These are phyloP conservation scores for Macrolepiota albuminosa DNA, from an alignment of 768 basidiomycete species.

Conservation along the genomic window DNA sequence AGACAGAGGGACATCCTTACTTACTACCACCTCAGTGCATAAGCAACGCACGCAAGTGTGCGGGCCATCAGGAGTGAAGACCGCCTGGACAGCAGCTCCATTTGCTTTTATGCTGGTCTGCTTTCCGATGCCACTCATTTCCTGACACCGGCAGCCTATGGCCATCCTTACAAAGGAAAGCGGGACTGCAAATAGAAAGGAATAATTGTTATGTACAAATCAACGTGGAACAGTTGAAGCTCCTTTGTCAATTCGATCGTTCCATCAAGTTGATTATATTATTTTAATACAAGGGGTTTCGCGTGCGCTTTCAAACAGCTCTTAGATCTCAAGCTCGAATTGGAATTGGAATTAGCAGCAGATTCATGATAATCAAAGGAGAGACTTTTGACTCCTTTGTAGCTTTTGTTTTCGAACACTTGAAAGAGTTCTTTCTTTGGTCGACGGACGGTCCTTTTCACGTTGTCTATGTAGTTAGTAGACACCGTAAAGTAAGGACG, in stretches of 20 bases:
- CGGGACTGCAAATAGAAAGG: not conserved
- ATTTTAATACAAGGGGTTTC: not conserved
- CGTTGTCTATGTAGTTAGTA: too few species aligned
- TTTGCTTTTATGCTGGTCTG: not conserved
- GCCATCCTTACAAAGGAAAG: not conserved
- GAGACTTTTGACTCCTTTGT: not conserved
- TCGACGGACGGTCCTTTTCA: not conserved
- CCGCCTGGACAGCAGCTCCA: too few species aligned
- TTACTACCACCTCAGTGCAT: not conserved
- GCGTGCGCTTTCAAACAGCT: not conserved
- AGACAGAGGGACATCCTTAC: too few species aligned
- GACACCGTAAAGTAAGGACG: too few species aligned
- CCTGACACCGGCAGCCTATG: too few species aligned
- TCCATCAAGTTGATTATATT: too few species aligned
- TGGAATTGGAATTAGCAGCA: too few species aligned
- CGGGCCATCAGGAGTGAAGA: not conserved
- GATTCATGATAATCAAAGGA: too few species aligned
- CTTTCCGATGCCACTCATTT: not conserved
- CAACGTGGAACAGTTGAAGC: constrained; percentile 3
- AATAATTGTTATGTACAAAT: not conserved
- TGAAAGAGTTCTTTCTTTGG: constrained; percentile 1
- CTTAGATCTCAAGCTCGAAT: constrained; percentile 1
- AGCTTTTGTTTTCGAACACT: not conserved
- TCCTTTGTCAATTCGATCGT: not conserved
- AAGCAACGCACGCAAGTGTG: not conserved